phyloP scores from a whole-genome alignment of 2,329 filamentous ascomycete genomes.

The Colletotrichum tofieldiae region DNA sequence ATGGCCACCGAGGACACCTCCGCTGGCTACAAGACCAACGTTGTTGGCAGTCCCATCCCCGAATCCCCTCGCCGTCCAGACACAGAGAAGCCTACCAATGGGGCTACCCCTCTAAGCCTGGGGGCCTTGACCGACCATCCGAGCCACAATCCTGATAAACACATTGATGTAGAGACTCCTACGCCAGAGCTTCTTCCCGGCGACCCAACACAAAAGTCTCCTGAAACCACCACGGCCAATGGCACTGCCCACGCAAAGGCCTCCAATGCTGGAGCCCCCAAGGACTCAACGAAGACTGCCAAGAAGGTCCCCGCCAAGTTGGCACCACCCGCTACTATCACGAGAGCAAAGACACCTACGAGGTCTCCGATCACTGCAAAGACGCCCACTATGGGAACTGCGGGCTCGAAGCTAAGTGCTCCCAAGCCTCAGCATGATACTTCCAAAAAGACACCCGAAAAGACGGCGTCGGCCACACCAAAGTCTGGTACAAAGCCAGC shows the following conservation, averaged over 20 bases:
- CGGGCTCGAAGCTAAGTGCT: constrained; percentile 46
- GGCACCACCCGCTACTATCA: constrained; percentile 42
- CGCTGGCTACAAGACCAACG: constrained; percentile 53
- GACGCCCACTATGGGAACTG: constrained; percentile 56
- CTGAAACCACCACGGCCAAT: constrained; percentile 43
- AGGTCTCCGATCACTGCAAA: constrained; percentile 58
- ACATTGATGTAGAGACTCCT: constrained; percentile 56
- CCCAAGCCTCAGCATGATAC: constrained; percentile 47
- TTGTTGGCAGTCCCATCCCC: constrained; percentile 58
- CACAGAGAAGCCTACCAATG: constrained; percentile 47
- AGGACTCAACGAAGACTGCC: constrained; percentile 45
- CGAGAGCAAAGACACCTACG: constrained; percentile 51
- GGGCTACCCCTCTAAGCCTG: constrained; percentile 32
- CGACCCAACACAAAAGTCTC: constrained; percentile 46
- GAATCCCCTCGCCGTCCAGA: constrained; percentile 57
- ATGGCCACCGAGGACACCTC: constrained; percentile 48
- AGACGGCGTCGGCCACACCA: constrained; percentile 46
- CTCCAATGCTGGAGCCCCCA: constrained; percentile 42
- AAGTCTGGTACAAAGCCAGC: constrained; percentile 51
- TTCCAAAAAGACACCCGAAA: constrained; percentile 37
- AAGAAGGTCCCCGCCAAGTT: constrained; percentile 52
- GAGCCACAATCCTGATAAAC: constrained; percentile 58
- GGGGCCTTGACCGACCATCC: constrained; percentile 53
- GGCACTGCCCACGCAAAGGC: constrained; percentile 47
- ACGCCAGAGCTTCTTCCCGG: constrained; percentile 51